These are phyloP conservation scores for Colletotrichum acutatum DNA, from an alignment of 2,329 filamentous ascomycete species.

Conservation along the genomic window DNA sequence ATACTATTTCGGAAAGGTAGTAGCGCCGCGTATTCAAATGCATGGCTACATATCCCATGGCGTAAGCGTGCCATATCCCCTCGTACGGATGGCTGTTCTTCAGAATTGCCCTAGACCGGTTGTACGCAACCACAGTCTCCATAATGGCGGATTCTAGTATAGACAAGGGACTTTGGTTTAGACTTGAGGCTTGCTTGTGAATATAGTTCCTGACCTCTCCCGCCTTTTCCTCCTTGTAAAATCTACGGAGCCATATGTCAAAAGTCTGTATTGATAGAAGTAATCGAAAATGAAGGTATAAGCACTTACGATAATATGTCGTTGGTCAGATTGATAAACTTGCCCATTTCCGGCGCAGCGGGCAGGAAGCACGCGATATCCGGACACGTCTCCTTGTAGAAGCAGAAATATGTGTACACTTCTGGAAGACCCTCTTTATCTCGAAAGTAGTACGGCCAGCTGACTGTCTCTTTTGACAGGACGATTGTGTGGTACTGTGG, in stretches of 20 bases:
- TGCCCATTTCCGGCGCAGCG: constrained; percentile 42
- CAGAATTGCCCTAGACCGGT: constrained; percentile 37
- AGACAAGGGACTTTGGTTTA: not conserved
- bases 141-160: constrained; percentile 9
- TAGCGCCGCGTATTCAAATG: constrained; percentile 32
- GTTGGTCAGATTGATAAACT: constrained; percentile 42
- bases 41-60: constrained; percentile 41
- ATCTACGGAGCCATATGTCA: constrained; percentile 29
- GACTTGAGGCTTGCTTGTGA: constrained; percentile 36
- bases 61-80: constrained; percentile 39
- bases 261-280: too few species aligned
- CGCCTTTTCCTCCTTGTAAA: constrained; percentile 44
- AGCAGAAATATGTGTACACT: constrained; percentile 42
- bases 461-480: constrained; percentile 36
- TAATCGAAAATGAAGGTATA: too few species aligned
- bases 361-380: constrained; percentile 42
- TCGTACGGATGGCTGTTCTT: constrained; percentile 37
- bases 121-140: constrained; percentile 35
- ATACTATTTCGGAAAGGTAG: constrained; percentile 30
- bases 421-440: constrained; percentile 42
- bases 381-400: constrained; percentile 40
- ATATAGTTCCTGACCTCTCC: constrained; percentile 43
- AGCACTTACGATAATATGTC: constrained; percentile 43
- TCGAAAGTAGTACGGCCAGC: constrained; percentile 42
- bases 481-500: constrained; percentile 37